Evolutionary conservation across 1,139 yeast genomes (phyloP).

Genomic region (Zygosaccharomyces sapae): DNA sequence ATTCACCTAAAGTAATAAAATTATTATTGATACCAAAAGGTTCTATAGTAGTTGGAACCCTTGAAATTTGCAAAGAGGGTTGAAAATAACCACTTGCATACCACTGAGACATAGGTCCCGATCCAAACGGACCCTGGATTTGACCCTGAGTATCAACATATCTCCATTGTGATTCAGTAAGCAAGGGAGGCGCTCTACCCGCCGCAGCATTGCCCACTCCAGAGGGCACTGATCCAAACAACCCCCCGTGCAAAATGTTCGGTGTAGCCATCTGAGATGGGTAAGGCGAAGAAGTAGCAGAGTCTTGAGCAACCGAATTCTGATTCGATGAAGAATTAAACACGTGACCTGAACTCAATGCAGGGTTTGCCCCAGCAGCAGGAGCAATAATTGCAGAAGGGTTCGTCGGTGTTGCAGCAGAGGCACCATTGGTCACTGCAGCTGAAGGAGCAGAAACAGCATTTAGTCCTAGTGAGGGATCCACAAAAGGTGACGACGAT

Average conservation of each 20-base stretch:
- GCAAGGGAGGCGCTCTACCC: slow-evolving; percentile 11
- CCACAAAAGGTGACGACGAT: slow-evolving; percentile 18
- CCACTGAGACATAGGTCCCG: slow-evolving; percentile 35
- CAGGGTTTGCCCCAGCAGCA: not conserved
- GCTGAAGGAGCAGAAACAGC: not conserved
- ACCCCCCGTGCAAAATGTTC: slow-evolving; percentile 3
- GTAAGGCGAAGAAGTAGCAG: slow-evolving; percentile 13
- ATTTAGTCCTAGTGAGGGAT: not conserved
- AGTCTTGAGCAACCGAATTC: slow-evolving; percentile 5
- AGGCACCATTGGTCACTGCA: not conserved
- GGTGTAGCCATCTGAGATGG: slow-evolving; percentile 17
- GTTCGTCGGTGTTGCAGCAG: not conserved
- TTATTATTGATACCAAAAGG: slow-evolving; percentile 30
- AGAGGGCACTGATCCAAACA: slow-evolving; percentile 1
- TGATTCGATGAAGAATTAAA: not conserved
- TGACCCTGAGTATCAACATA: slow-evolving; percentile 32
- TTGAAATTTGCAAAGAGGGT: slow-evolving; percentile 27
- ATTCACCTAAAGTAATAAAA: slow-evolving; percentile 29
- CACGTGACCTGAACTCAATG: slow-evolving; percentile 1
- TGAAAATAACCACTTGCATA: slow-evolving; percentile 31
- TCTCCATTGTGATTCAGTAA: slow-evolving; percentile 32
- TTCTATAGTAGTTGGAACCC: slow-evolving; percentile 25
- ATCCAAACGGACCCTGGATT: slow-evolving; percentile 35
- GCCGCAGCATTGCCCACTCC: slow-evolving; percentile 7
- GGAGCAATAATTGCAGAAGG: not conserved